These are phyloP conservation scores for Gymnopilus dilepis DNA, from an alignment of 768 basidiomycete species.

Conservation along the genomic window DNA sequence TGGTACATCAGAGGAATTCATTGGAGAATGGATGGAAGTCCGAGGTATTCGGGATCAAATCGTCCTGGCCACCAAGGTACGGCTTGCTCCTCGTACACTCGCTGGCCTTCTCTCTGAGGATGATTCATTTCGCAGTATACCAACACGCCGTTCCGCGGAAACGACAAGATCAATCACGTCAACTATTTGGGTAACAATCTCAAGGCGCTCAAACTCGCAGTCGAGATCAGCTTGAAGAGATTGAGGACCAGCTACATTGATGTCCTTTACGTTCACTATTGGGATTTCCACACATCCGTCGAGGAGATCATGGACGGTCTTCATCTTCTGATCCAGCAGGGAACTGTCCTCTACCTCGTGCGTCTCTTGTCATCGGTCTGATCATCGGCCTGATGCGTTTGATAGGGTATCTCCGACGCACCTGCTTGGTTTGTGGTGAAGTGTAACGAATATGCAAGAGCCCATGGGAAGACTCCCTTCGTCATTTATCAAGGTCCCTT, in stretches of 20 bases:
- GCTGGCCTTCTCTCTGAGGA: no score
- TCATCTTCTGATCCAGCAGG: conserved; percentile 52
- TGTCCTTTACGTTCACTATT: conserved; percentile 51
- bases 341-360: conserved; percentile 57
- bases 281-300: conserved; percentile 59
- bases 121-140: conserved; percentile 33
- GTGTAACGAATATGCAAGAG: conserved; percentile 55
- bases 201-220: conserved; percentile 48
- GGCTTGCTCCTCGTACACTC: background rate
- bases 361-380: background rate
- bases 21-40: conserved; percentile 58
- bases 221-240: conserved; percentile 51
- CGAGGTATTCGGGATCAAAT: conserved; percentile 53
- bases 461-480: conserved; percentile 56
- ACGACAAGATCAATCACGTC: conserved; percentile 26
- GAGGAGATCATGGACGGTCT: conserved; percentile 60
- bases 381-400: background rate
- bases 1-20: conserved; percentile 56
- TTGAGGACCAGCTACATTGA: conserved; percentile 54
- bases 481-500: conserved; percentile 56
- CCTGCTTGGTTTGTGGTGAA: conserved; percentile 56
- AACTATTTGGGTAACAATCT: conserved; percentile 34
- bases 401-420: conserved; percentile 45
- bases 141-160: conserved; percentile 34
- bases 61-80: conserved; percentile 52